Evolutionary conservation across 148 eudicot genomes (phyloP).

Genomic region (Beta vulgaris): DNA sequence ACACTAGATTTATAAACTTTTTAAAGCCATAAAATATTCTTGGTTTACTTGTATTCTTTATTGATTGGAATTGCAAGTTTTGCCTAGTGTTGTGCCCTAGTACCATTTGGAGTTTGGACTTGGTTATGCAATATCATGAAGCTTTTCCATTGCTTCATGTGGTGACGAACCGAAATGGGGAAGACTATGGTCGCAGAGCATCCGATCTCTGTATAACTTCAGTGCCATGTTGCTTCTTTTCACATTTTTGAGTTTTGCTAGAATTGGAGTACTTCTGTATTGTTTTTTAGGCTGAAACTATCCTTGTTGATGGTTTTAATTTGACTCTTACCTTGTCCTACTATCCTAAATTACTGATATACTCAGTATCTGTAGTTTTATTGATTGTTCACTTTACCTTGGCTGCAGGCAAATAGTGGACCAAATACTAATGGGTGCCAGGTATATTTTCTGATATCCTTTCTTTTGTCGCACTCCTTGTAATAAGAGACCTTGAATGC

Average conservation of each 20-base stretch:
- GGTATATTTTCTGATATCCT: conserved; percentile 38
- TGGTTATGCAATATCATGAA: neutral
- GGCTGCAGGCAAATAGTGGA: conserved; percentile 91
- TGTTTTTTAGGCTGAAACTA: neutral
- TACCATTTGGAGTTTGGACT: neutral
- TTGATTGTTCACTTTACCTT: neutral
- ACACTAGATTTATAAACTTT: neutral
- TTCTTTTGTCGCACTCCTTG: neutral
- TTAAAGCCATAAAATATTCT: neutral
- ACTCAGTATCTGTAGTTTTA: neutral
- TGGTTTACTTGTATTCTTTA: neutral
- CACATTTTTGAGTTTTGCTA: neutral
- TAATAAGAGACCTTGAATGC: neutral
- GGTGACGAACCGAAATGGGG: neutral
- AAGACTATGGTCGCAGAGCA: neutral
- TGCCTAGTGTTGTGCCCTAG: neutral
- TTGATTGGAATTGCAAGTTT: conserved; percentile 1
- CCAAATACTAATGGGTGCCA: conserved; percentile 83
- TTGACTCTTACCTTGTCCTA: neutral
- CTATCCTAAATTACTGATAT: neutral
- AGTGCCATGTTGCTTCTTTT: neutral
- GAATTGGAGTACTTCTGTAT: neutral
- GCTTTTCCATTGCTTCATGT: neutral
- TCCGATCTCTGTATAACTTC: conserved; percentile 1
- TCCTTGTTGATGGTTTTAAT: neutral